Percentiles rank a stretch among this genome's conserved stretches.
phyloP scores from a whole-genome alignment of 805 yeast species.

The Suhomyces kilbournensis region DNA sequence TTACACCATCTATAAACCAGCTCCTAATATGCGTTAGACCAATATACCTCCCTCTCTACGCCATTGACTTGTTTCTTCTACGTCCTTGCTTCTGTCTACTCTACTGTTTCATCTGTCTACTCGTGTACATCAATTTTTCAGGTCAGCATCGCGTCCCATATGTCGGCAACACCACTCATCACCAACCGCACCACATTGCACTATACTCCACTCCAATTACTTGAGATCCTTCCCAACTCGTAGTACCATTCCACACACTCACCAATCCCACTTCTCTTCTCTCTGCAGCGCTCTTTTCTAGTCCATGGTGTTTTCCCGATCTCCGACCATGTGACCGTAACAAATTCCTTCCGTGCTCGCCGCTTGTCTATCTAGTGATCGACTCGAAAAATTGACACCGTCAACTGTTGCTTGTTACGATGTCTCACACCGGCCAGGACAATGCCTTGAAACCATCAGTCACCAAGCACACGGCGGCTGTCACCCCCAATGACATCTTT shows the following conservation, averaged over 20 bases:
- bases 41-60: neutral
- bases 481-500: conserved; percentile 55
- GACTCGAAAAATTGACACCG: conserved; percentile 41
- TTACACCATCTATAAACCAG: neutral
- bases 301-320: neutral
- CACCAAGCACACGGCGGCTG: conserved; percentile 1
- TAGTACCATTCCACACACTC: neutral
- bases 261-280: too few relatives aligned
- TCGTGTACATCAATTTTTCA: too few relatives aligned
- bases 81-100: neutral
- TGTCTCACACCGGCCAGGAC: conserved; percentile 16
- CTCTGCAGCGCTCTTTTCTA: neutral
- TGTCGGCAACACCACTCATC: neutral
- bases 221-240: neutral
- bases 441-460: neutral
- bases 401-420: conserved; percentile 34
- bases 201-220: neutral
- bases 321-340: neutral
- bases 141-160: neutral
- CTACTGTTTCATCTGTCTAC: too few relatives aligned
- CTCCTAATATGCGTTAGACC: neutral
- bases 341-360: neutral
- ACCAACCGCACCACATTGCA: neutral
- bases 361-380: neutral
- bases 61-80: neutral